Evolutionary conservation across 1,139 yeast species (phyloP).

Genomic region (Hansenula sp.): DNA sequence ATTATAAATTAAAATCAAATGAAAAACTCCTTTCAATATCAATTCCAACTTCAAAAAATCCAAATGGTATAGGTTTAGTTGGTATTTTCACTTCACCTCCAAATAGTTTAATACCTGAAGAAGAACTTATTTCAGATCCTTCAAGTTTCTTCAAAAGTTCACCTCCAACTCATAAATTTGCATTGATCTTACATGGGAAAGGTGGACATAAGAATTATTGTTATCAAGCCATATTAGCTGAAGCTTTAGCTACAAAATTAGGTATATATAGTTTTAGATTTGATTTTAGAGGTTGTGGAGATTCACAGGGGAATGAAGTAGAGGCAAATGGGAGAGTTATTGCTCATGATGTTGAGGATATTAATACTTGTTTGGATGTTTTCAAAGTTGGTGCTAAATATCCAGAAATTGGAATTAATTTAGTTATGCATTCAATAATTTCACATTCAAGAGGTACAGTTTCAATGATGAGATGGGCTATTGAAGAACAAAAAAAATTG

Average conservation of each 20-base stretch:
- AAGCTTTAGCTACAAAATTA: constrained; percentile 47
- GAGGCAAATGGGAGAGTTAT: constrained; percentile 48
- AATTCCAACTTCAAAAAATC: constrained; percentile 11
- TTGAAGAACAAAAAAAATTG: constrained; percentile 33
- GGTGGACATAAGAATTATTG: constrained; percentile 82
- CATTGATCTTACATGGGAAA: constrained; percentile 65
- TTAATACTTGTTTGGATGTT: constrained; percentile 49
- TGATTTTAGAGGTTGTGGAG: constrained; percentile 86
- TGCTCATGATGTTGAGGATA: constrained; percentile 63
- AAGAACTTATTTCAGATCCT: constrained; percentile 19
- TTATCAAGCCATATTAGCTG: constrained; percentile 64
- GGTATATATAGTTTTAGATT: constrained; percentile 69
- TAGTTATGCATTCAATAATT: constrained; percentile 51
- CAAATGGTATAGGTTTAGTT: constrained; percentile 25
- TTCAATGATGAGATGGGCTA: constrained; percentile 74
- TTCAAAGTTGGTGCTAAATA: constrained; percentile 25
- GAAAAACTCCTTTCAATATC: constrained; percentile 19
- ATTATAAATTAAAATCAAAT: constrained; percentile 15
- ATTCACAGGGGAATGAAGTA: constrained; percentile 53
- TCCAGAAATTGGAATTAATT: constrained; percentile 32
- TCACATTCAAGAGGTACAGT: constrained; percentile 81
- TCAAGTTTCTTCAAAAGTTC: constrained; percentile 13
- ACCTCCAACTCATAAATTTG: constrained; percentile 35
- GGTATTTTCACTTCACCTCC: constrained; percentile 30
- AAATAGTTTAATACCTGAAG: constrained; percentile 18